Evolutionary conservation across 1,284 basidiomycete species (phyloP).

Genomic region (Cryptococcus sp.): DNA sequence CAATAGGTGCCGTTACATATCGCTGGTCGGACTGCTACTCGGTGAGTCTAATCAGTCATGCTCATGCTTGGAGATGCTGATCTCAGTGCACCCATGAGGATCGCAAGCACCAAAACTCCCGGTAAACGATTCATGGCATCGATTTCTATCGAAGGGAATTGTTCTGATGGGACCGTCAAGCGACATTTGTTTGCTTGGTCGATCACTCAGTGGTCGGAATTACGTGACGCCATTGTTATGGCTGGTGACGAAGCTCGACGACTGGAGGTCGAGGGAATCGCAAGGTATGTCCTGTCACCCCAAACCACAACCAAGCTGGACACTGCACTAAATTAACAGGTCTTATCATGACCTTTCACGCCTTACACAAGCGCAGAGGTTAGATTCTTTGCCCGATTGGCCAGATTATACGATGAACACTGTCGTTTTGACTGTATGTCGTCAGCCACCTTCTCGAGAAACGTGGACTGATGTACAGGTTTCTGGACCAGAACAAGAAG

Average conservation of each 20-base stretch:
- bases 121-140: slow-evolving; percentile 6
- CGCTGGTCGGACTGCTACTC: slow-evolving; percentile 12
- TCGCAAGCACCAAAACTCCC: slow-evolving; percentile 11
- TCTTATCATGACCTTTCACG: slow-evolving; percentile 3
- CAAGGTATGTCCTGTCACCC: too few relatives aligned
- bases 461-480: slow-evolving; percentile 8
- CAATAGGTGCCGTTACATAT: slow-evolving; percentile 15
- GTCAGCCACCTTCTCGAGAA: not conserved
- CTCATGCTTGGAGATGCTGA: slow-evolving; percentile 1
- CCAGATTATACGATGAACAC: slow-evolving; percentile 14
- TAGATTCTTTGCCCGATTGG: slow-evolving; percentile 1
- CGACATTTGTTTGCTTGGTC: slow-evolving; percentile 5
- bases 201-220: too few relatives aligned
- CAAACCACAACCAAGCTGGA: too few relatives aligned
- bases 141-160: slow-evolving; percentile 11
- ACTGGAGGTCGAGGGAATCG: not conserved
- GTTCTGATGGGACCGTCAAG: slow-evolving; percentile 3
- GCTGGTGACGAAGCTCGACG: slow-evolving; percentile 23
- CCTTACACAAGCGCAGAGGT: slow-evolving; percentile 1
- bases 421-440: slow-evolving; percentile 19
- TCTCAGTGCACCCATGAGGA: slow-evolving; percentile 20
- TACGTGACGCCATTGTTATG: too few relatives aligned
- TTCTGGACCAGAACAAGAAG: slow-evolving; percentile 11
- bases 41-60: slow-evolving; percentile 8
- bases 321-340: not conserved